phyloP scores from a whole-genome alignment of 73 alveolate genomes.

The Paramecium tetraurelia region DNA sequence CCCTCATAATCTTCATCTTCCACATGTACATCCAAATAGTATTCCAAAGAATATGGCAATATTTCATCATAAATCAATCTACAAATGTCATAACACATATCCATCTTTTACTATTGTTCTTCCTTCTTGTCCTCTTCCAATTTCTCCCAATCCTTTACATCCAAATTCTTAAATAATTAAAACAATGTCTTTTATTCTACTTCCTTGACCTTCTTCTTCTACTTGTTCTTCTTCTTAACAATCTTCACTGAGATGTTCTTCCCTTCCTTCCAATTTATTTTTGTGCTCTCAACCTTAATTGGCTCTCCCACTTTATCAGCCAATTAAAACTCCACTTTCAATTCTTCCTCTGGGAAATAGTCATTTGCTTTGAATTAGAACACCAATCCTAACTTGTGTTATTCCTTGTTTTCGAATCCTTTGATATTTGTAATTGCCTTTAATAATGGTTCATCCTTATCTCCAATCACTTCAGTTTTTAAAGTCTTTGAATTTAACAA shows the following conservation, averaged over 20 bases:
- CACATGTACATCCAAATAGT: slow-evolving; percentile 45
- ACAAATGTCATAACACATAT: slow-evolving; percentile 21
- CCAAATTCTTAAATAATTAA: neutral
- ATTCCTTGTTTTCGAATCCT: neutral
- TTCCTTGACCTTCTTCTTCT: neutral
- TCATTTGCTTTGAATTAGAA: neutral
- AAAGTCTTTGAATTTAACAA: slow-evolving; percentile 26
- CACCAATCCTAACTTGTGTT: neutral
- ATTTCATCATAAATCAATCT: slow-evolving; percentile 43
- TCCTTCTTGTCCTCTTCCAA: slow-evolving; percentile 10
- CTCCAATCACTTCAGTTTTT: neutral
- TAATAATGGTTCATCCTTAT: neutral
- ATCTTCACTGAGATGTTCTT: neutral
- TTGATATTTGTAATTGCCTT: neutral
- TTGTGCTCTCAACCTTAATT: neutral
- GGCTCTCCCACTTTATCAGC: slow-evolving; percentile 19
- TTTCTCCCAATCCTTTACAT: neutral
- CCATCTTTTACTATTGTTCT: neutral
- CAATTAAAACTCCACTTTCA: neutral
- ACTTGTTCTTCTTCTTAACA: slow-evolving; percentile 28
- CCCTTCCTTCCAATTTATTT: slow-evolving; percentile 32
- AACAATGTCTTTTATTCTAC: neutral
- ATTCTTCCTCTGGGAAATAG: neutral
- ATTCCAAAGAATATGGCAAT: slow-evolving; percentile 26
- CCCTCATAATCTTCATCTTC: slow-evolving; percentile 44